Conservation (phyloP, 2,329 filamentous ascomycete species). For the Exophiala aquamarina region DNA sequence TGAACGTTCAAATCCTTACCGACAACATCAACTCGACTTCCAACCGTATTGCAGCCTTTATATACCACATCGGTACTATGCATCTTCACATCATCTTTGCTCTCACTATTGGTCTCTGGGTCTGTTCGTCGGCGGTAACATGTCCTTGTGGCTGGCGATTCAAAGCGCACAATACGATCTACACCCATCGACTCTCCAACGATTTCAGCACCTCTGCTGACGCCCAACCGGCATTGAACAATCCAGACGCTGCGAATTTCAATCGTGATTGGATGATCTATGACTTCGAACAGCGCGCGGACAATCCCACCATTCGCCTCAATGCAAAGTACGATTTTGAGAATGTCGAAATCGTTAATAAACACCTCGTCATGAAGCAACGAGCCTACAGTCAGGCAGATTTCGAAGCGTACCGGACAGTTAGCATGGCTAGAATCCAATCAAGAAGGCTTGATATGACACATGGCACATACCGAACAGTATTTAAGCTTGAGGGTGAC, state of each 20-base stretch:
- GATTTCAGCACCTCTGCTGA: constrained; percentile 28
- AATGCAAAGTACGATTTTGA: constrained; percentile 27
- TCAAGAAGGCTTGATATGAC: constrained; percentile 26
- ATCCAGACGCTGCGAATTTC: constrained; percentile 22
- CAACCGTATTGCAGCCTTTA: background rate
- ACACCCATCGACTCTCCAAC: constrained; percentile 30
- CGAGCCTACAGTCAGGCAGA: constrained; percentile 26
- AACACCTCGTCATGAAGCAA: constrained; percentile 29
- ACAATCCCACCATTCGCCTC: constrained; percentile 27
- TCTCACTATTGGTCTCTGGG: background rate
- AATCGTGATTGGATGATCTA: constrained; percentile 31
- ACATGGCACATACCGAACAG: constrained; percentile 31
- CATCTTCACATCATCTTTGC: constrained; percentile 1
- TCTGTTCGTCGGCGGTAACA: background rate
- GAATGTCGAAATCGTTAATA: constrained; percentile 31
- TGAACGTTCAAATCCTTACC: background rate
- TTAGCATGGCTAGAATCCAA: constrained; percentile 31
- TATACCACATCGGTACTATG: constrained; percentile 6
- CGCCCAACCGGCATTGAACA: constrained; percentile 21
- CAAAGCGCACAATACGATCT: constrained; percentile 25
- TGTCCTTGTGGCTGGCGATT: constrained; percentile 25
- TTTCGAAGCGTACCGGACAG: constrained; percentile 19
- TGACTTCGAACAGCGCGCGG: constrained; percentile 27
- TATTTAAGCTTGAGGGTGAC: constrained; percentile 30
- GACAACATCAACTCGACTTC: background rate